Base-by-base conservation (phyloP, 306 rosid species). In the Vigna radiata region DNA sequence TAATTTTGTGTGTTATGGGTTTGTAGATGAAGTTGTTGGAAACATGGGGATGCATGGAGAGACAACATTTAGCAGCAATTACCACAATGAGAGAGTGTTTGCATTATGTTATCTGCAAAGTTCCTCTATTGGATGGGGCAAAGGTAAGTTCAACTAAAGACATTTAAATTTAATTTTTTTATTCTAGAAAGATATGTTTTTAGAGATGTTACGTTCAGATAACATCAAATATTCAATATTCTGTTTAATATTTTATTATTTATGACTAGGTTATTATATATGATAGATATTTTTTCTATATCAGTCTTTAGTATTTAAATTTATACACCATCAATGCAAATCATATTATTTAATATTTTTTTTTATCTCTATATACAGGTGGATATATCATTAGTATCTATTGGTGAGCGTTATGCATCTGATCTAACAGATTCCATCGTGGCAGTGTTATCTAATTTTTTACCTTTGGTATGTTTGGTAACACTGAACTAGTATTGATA, bases 91-190 rank as follows among this genome's bases (percentile, higher is more conserved):
- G 75, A 73, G 81, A 88, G 55, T 66, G 81, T 54, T 68, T 91
- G 69, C 81, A 85, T 73, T 72, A 86, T 37, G 90, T 77, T 62
- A 75, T 85, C 1, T 90, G 95, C 79, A 89, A 70, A 68, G 82
- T 90, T 9, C 98, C 98, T 41, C 85, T 93, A 11, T 56, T 61
- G 54, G 89, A 90, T 76, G 98, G 91, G 17, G 93, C 89, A 77
- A 77, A 84, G 91, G 98, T 91, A 81, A 36, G 72, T 55, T 4
- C 13, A 54, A 9, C 4, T 52, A 70, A 46, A n/a, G 1, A 50
- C 15, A 27, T 27, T 2, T 27, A 27, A 3, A 27, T 27, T 2
- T 27, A 2, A 27, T 27, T 0, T 55, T 55, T 21, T 21, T 1
- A 37, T 14, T 12, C 3, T 27, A 12, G n/a, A n/a, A 21, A 52